A percentile compares a stretch with the other conserved stretches of the same genome.
phyloP scores from a whole-genome alignment of 306 rosid genomes.

The Sesbania bispinosa region DNA sequence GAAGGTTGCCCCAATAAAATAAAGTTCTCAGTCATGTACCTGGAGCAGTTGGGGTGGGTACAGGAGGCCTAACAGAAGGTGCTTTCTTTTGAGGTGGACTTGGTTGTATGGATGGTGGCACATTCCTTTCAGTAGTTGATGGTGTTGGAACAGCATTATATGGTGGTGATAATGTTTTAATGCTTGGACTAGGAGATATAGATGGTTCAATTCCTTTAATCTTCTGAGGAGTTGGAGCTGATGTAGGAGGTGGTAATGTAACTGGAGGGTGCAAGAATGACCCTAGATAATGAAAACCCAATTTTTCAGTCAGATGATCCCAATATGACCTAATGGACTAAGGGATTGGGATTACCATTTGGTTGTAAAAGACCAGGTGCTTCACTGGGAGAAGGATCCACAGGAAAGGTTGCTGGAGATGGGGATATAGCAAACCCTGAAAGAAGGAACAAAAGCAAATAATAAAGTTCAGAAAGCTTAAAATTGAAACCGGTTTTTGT shows the following conservation, averaged over 20 bases:
- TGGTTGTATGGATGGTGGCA: constrained; percentile 25
- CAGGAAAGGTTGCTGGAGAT: constrained; percentile 42
- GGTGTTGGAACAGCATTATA: constrained; percentile 40
- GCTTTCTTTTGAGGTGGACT: constrained; percentile 30
- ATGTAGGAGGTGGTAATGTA: constrained; percentile 38
- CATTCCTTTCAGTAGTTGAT: constrained; percentile 33
- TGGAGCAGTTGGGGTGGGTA: constrained; percentile 44
- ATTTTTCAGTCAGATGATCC: constrained; percentile 17
- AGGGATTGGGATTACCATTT: constrained; percentile 42
- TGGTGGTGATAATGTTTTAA: constrained; percentile 33
- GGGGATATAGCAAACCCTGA: constrained; percentile 52
- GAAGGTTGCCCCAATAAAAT: neutral
- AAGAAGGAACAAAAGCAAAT: constrained; percentile 15
- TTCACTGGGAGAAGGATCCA: constrained; percentile 43
- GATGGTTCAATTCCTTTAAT: constrained; percentile 41
- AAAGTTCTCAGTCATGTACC: constrained; percentile 38
- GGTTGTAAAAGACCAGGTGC: constrained; percentile 38
- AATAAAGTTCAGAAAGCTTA: neutral
- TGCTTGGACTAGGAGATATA: constrained; percentile 45
- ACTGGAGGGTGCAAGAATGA: constrained; percentile 42
- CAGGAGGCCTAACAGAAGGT: constrained; percentile 36
- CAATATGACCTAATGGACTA: constrained; percentile 12
- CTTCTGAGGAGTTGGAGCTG: constrained; percentile 41
- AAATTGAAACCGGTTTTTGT: neutral
- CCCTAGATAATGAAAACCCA: constrained; percentile 45